Base-by-base conservation (phyloP, 2,329 filamentous ascomycete genomes). In the Penicillium capsulatum region DNA sequence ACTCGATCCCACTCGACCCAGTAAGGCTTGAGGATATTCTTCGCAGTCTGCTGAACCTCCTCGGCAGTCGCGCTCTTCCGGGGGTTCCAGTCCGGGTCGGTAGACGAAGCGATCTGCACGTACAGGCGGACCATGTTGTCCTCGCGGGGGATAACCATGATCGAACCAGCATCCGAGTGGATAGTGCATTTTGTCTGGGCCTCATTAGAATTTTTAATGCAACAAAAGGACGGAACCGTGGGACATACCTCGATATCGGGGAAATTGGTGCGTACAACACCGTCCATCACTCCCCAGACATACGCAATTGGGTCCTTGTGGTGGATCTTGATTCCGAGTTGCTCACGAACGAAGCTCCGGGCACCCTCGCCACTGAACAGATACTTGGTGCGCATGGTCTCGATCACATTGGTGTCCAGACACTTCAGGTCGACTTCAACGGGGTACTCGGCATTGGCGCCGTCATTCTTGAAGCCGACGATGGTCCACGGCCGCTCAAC, bases 381-480 rank as follows among this genome's bases (percentile, higher is more conserved):
- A 45, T 81, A 81, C 63, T 80, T 81, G 28, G 78, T 66, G 40
- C 76, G 70, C 8, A 81, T 70, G 1, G 71, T 89, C 66, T 94
- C 84, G 26, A 73, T 73, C 7, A 73, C 69, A 15, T 78, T 79
- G 19, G 86, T 86, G 55, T 94, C 84, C 10, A 89, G 73, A 54
- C 90, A 84, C 58, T 83, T 79, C 33, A 95, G 68, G 42, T 81
- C 74, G 17, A 95, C 88, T 50, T 86, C 76, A 1, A 95, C 85
- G 1, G 89, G 90, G 58, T 92, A 94, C 16, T 80, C 77, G 51
- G 79, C 72, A 50, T 81, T 75, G 39, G 68, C 64, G 17, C 73
- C 76, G 54, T 80, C 76, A 38, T 80, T 81, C 53, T 75, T 67
- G 60, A 83, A 82, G 1, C 72, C 75, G 16, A 72, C 73, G 35